Evolutionary conservation across 2,329 filamentous ascomycete species (phyloP).

Genomic region (Talaromyces sp.): DNA sequence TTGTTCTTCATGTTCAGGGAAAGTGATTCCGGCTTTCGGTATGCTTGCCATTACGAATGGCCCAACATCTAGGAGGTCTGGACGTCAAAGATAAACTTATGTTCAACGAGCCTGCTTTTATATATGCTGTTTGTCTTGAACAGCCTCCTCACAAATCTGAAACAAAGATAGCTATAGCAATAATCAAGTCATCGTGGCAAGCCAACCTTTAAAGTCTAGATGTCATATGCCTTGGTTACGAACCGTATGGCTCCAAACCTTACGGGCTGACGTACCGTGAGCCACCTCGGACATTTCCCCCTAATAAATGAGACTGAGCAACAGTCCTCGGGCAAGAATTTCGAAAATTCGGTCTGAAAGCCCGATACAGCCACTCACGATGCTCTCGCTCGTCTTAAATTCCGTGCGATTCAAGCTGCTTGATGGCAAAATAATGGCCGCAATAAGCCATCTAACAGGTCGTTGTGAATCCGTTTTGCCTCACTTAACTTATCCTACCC

Average conservation of each 20-base stretch:
- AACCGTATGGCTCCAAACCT: neutral
- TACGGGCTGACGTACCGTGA: neutral
- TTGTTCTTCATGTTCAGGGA: neutral
- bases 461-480: neutral
- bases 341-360: neutral
- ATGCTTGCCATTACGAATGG: neutral
- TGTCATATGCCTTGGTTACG: neutral
- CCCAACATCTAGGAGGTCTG: neutral
- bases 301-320: neutral
- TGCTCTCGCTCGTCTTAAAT: neutral
- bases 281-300: neutral
- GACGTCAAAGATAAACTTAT: neutral
- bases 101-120: too few relatives aligned
- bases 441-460: neutral
- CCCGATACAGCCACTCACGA: neutral
- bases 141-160: neutral
- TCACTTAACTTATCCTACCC: neutral
- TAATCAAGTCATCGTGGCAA: neutral
- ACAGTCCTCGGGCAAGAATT: neutral
- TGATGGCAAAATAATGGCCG: conserved; percentile 3
- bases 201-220: neutral
- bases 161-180: neutral
- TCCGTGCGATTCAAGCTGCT: neutral
- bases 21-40: neutral
- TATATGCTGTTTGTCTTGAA: too few relatives aligned